phyloP scores from a whole-genome alignment of 2,329 filamentous ascomycete genomes.

The Colletotrichum theobromicola region DNA sequence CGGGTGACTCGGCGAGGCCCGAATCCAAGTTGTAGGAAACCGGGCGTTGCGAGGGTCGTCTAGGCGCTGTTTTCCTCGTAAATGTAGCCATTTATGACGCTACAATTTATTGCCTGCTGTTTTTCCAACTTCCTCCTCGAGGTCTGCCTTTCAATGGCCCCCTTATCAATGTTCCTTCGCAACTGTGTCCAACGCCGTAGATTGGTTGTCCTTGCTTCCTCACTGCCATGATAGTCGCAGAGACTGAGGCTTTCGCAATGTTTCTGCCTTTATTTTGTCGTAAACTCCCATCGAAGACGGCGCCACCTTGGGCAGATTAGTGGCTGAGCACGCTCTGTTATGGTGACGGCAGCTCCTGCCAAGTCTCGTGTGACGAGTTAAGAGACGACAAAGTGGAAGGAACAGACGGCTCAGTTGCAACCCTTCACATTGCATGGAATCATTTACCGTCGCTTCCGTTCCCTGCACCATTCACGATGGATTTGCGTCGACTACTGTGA shows the following conservation, averaged over 20 bases:
- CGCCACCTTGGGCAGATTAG: not conserved
- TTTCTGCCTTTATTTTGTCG: not conserved
- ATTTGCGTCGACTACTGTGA: not conserved
- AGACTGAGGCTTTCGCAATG: not conserved
- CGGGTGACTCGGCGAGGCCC: constrained; percentile 22
- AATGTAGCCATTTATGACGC: not conserved
- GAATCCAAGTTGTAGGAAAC: constrained; percentile 42
- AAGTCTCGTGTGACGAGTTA: not conserved
- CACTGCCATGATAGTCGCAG: not conserved
- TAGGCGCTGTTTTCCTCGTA: not conserved
- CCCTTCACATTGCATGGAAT: not conserved
- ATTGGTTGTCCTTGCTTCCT: not conserved
- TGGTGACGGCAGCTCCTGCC: not conserved
- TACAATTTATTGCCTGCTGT: not conserved
- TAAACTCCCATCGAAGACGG: not conserved
- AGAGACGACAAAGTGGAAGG: not conserved
- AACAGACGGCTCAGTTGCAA: not conserved
- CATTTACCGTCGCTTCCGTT: not conserved
- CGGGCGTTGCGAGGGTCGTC: not conserved
- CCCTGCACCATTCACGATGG: not conserved
- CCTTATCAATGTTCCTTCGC: not conserved
- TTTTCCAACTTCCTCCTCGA: not conserved
- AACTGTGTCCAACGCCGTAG: not conserved
- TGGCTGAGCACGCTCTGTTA: not conserved
- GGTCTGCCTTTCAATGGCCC: not conserved